Evolutionary conservation across 805 yeast genomes (phyloP).

Genomic region (Priceomyces carsonii): DNA sequence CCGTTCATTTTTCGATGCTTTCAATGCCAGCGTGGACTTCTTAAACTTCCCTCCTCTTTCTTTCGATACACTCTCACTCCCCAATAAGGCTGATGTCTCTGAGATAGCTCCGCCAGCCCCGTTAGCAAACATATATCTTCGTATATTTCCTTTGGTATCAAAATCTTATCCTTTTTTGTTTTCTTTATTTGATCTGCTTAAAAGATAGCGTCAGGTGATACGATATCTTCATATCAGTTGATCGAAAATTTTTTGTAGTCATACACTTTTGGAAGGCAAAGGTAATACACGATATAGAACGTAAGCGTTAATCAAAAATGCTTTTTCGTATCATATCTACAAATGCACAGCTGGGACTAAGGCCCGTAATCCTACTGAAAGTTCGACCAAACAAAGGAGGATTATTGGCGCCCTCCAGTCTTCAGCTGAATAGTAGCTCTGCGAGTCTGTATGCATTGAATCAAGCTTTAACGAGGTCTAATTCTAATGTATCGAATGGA

Average conservation of each 20-base stretch:
- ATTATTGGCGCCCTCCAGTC: slow-evolving; percentile 7
- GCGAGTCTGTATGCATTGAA: slow-evolving; percentile 9
- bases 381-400: slow-evolving; percentile 28
- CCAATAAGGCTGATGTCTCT: slow-evolving; percentile 1
- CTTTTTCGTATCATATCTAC: slow-evolving; percentile 24
- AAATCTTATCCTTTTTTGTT: too few relatives aligned
- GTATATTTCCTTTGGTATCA: too few relatives aligned
- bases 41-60: background rate
- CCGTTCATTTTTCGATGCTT: too few relatives aligned
- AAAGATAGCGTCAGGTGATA: background rate
- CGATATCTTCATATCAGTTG: background rate
- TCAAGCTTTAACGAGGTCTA: slow-evolving; percentile 18
- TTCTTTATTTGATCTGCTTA: too few relatives aligned
- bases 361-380: slow-evolving; percentile 39
- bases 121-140: too few relatives aligned
- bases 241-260: slow-evolving; percentile 1
- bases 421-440: slow-evolving; percentile 2
- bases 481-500: slow-evolving; percentile 14
- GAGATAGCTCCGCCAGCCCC: too few relatives aligned
- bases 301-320: slow-evolving; percentile 2
- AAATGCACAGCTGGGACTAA: slow-evolving; percentile 36
- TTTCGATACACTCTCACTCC: background rate
- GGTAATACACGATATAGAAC: too few relatives aligned
- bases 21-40: too few relatives aligned
- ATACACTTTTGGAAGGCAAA: background rate